These are phyloP conservation scores for Angomonas deanei DNA, from an alignment of 208 protist genomes.

Conservation along the genomic window DNA sequence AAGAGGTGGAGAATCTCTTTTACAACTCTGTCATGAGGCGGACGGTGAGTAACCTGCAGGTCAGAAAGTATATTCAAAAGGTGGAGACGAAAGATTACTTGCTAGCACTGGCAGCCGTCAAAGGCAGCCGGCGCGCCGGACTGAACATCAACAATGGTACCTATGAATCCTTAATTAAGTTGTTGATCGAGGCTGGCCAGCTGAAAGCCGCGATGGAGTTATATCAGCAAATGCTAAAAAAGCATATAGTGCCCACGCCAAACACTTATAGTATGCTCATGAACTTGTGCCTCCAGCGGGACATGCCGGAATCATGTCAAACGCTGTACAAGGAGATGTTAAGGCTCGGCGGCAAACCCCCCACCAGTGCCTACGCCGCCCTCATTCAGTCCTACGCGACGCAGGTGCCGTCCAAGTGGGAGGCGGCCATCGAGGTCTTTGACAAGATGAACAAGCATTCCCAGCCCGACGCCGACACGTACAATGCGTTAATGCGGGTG, in stretches of 20 bases:
- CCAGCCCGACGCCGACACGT: slow-evolving; percentile 50
- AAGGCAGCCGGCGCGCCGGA: slow-evolving; percentile 46
- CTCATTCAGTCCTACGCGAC: slow-evolving; percentile 63
- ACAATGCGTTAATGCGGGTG: slow-evolving; percentile 83
- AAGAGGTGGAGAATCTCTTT: slow-evolving; percentile 59
- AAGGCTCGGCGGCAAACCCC: slow-evolving; percentile 47
- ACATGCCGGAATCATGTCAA: slow-evolving; percentile 53
- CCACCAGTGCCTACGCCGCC: slow-evolving; percentile 59
- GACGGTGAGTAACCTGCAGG: slow-evolving; percentile 72
- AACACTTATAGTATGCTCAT: slow-evolving; percentile 71
- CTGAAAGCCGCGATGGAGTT: slow-evolving; percentile 73
- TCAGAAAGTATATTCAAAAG: slow-evolving; percentile 57
- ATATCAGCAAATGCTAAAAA: slow-evolving; percentile 56
- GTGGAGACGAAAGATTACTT: slow-evolving; percentile 41
- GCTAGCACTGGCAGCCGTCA: slow-evolving; percentile 57
- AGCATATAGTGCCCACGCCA: slow-evolving; percentile 55
- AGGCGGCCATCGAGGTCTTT: slow-evolving; percentile 71
- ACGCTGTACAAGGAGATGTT: slow-evolving; percentile 71
- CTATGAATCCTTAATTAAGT: slow-evolving; percentile 59
- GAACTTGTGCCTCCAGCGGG: slow-evolving; percentile 69
- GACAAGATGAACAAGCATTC: slow-evolving; percentile 54
- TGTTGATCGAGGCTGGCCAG: slow-evolving; percentile 64
- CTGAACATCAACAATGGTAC: slow-evolving; percentile 49
- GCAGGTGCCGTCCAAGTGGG: slow-evolving; percentile 75
- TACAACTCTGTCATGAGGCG: slow-evolving; percentile 55